phyloP scores from a whole-genome alignment of 83 land plant genomes.

The Diphasiastrum complanatum region DNA sequence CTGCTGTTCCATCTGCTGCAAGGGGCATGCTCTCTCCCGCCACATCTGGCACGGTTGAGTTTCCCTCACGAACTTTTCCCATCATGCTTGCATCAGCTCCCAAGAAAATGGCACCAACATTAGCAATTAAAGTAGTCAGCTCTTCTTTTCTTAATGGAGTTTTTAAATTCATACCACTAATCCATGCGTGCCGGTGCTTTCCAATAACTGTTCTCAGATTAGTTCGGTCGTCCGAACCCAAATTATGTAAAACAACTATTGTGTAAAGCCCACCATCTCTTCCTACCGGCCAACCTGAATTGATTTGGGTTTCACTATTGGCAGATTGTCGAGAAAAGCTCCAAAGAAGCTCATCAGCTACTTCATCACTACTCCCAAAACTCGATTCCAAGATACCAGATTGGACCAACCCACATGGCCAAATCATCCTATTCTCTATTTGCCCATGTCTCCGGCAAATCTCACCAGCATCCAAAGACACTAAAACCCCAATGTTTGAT shows the following conservation, averaged over 20 bases:
- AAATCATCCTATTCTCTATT: slow-evolving; percentile 7
- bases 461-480: slow-evolving; percentile 39
- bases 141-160: slow-evolving; percentile 26
- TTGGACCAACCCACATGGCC: slow-evolving; percentile 47
- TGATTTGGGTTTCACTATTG: background rate
- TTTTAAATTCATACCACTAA: slow-evolving; percentile 29
- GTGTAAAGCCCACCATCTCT: slow-evolving; percentile 35
- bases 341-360: slow-evolving; percentile 53
- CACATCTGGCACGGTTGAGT: slow-evolving; percentile 3
- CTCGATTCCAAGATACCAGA: slow-evolving; percentile 15
- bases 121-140: slow-evolving; percentile 26
- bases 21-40: slow-evolving; percentile 76
- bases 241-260: slow-evolving; percentile 19
- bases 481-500: slow-evolving; percentile 30
- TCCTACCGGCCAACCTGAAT: slow-evolving; percentile 26
- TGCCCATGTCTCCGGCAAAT: slow-evolving; percentile 22
- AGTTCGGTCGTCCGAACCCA: background rate
- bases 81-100: slow-evolving; percentile 34
- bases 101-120: slow-evolving; percentile 50
- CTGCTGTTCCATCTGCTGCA: slow-evolving; percentile 84
- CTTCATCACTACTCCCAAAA: slow-evolving; percentile 25
- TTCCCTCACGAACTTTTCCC: slow-evolving; percentile 40
- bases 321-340: slow-evolving; percentile 22
- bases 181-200: slow-evolving; percentile 87
- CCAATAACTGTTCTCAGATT: slow-evolving; percentile 54